Base-by-base conservation (phyloP, 208 protist genomes). In the Acanthamoeba culbertsoni region DNA sequence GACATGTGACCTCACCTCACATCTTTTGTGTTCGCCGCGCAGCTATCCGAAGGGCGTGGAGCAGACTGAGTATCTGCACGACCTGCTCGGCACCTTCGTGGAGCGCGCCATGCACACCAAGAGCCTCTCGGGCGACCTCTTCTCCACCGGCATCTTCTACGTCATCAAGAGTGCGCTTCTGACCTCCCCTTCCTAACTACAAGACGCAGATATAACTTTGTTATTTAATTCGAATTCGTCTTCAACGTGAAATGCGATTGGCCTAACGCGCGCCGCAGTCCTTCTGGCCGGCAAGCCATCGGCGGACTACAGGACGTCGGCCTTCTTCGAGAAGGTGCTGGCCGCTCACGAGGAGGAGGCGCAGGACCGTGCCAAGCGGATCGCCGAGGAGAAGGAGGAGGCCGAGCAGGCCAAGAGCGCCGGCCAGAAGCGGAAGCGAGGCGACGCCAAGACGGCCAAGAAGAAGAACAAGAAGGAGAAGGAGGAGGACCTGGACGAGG, bases 31-130 rank as follows among this genome's bases (percentile, higher is more conserved):
- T n/a, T n/a, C n/a, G n/a, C n/a, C 10, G 73, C 33, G 63, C 48
- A 89, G 79, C 26, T 89, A 89, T 35, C 84, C 84, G 51, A 91
- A 91, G 53, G 84, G 59, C 40, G 84, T 91, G 37, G 53, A 42
- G 42, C 55, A 51, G 37, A 91, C 84, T 8, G 84, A 91, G 59
- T 51, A 16, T 26, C 84, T 91, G 84, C 84, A 91, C 53, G 51
- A 63, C 35, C 23, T 91, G 35, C 59, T 91, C 23, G 84, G 59
- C 40, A 73, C 59, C 20, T 46, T 73, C 33, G 84, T 91, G 51
- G 55, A 91, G 31, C 51, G 59, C 23, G 53, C 53, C 33, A 91
- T 91, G 84, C 84, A 91, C 84, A 71, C 84, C 51, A 91, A 71
- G 84, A 71, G 31, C 18, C n/a, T 77, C 65, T 40, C 53, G 14